These are phyloP conservation scores for Ustilago shanxiensis DNA, from an alignment of 1,284 basidiomycete species.

Conservation along the genomic window DNA sequence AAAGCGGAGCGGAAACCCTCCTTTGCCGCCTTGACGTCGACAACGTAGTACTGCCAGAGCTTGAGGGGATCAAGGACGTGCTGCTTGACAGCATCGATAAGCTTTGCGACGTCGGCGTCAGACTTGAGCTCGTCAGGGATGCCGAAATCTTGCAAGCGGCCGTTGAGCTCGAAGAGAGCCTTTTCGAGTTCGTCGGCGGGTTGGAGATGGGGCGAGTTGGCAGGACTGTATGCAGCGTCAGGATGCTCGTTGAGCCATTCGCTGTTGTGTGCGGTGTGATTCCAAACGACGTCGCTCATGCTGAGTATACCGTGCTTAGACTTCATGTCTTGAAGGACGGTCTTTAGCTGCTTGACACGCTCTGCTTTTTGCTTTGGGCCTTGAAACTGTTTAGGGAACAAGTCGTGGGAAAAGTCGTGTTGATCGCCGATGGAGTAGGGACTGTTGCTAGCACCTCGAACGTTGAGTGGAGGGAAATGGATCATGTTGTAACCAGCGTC, in stretches of 20 bases:
- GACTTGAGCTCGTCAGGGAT: conserved; percentile 54
- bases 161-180: conserved; percentile 53
- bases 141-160: conserved; percentile 31
- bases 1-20: conserved; percentile 34
- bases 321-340: conserved; percentile 46
- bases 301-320: conserved; percentile 61
- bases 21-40: conserved; percentile 53
- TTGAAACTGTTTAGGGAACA: conserved; percentile 49
- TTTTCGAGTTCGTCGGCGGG: conserved; percentile 65
- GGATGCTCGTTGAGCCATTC: conserved; percentile 66
- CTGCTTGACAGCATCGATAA: conserved; percentile 56
- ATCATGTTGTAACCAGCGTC: conserved; percentile 67
- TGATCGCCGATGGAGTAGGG: conserved; percentile 66
- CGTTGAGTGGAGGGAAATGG: conserved; percentile 64
- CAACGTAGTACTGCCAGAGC: conserved; percentile 65
- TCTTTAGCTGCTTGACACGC: conserved; percentile 45
- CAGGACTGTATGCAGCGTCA: conserved; percentile 62
- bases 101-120: conserved; percentile 48
- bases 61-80: conserved; percentile 55
- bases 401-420: conserved; percentile 58
- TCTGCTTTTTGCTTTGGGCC: conserved; percentile 37
- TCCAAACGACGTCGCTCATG: conserved; percentile 65
- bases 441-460: conserved; percentile 59
- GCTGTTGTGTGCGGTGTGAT: conserved; percentile 63
- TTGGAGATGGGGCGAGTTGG: conserved; percentile 64